A percentile compares a stretch with the other conserved stretches of the same genome.
Conservation (phyloP, 345 rosid species). For the Microthlaspi erraticum region DNA sequence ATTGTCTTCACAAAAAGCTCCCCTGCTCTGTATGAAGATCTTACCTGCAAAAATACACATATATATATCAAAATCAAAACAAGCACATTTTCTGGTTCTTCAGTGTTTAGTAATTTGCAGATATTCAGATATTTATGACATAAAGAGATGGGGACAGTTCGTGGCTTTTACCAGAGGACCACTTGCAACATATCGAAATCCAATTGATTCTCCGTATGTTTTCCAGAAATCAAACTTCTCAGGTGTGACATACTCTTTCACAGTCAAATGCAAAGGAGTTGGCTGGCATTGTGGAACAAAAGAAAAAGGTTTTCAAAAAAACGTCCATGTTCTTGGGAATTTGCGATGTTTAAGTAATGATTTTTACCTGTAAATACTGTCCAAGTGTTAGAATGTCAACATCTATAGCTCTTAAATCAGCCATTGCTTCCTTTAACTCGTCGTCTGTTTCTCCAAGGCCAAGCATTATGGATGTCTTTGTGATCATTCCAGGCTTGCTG, state of each 20-base stretch:
- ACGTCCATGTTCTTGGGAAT: background rate
- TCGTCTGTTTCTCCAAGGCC: constrained; percentile 97
- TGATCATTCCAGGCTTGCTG: constrained; percentile 81
- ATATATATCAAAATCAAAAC: constrained; percentile 5
- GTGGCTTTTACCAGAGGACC: constrained; percentile 85
- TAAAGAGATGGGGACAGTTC: background rate
- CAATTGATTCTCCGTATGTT: constrained; percentile 91
- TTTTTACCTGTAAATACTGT: constrained; percentile 89
- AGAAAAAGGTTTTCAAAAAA: background rate
- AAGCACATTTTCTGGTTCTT: constrained; percentile 26
- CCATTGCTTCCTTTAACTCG: constrained; percentile 84
- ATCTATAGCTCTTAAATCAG: constrained; percentile 85
- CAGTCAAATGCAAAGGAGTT: constrained; percentile 91
- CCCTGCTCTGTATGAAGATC: constrained; percentile 95
- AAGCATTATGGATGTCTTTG: constrained; percentile 97
- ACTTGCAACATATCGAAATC: constrained; percentile 95
- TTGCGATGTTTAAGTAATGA: background rate
- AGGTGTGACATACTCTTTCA: constrained; percentile 91
- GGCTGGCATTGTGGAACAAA: constrained; percentile 67
- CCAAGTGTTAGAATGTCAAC: constrained; percentile 97
- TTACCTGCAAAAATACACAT: constrained; percentile 58
- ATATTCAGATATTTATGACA: background rate
- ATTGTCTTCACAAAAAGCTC: constrained; percentile 93
- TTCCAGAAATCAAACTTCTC: constrained; percentile 96
- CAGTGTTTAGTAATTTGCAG: background rate